Base-by-base conservation (phyloP, 2,329 filamentous ascomycete species). In the Colletotrichum sp. region DNA sequence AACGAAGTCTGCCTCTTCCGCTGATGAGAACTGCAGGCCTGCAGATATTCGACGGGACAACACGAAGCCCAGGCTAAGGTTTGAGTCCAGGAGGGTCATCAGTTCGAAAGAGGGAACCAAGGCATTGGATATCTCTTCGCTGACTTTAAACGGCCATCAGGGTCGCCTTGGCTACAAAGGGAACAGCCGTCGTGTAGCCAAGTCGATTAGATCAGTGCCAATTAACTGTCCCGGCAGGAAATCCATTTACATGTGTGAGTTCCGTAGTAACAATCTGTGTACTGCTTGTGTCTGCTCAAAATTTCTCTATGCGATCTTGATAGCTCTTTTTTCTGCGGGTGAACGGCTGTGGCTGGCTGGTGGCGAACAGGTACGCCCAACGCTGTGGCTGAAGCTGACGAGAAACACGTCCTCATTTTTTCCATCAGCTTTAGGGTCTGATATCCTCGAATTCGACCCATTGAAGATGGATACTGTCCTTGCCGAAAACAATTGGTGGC, bases 161-260 rank as follows among this genome's bases (percentile, higher is more conserved):
- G 44, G 44, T 49, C 44, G n/a, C 44, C 10, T 49, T 13, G n/a
- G n/a, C n/a, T n/a, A n/a, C n/a, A n/a, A n/a, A n/a, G n/a, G n/a
- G n/a, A n/a, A n/a, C 44, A 21, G n/a, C 44, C 44, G 6, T 13
- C 10, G n/a, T 49, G 44, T 21, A 49, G 44, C 44, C 44, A 6
- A 49, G 18, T 49, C 3, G 10, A 26, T 7, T 7, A 26, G 18
- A 49, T n/a, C 18, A n/a, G 0, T 49, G 36, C 36, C n/a, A n/a
- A n/a, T n/a, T n/a, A n/a, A n/a, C n/a, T n/a, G n/a, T n/a, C n/a
- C n/a, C n/a, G n/a, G n/a, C n/a, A n/a, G n/a, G n/a, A 21, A 13
- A 4, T 21, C 4, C n/a, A 52, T 0, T 21, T 21, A 13, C n/a
- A 52, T 21, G 0, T 21, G 1, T 13, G 44, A 21, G 44, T 8